A percentile compares a stretch with the other conserved stretches of the same genome.
Evolutionary conservation across 352 stramenopile species (phyloP).

Genomic region (Globisporangium acanthophoron): DNA sequence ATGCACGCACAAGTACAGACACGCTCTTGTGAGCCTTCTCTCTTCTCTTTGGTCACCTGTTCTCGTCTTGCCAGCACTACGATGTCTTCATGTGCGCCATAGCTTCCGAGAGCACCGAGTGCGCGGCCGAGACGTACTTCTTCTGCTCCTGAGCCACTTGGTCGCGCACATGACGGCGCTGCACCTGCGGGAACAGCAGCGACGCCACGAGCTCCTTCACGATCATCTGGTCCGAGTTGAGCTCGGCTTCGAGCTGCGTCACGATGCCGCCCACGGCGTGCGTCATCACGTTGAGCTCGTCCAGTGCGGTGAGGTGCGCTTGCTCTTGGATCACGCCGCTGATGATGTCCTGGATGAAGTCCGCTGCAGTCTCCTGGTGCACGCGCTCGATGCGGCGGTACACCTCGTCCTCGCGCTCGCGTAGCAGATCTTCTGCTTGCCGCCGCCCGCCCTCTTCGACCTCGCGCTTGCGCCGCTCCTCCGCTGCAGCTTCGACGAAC

Average conservation of each 20-base stretch:
- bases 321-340: conserved; percentile 48
- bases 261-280: conserved; percentile 44
- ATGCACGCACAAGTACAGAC: not conserved
- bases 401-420: conserved; percentile 80
- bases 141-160: conserved; percentile 54
- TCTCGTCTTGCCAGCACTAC: conserved; percentile 6
- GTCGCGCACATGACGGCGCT: conserved; percentile 51
- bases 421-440: conserved; percentile 81
- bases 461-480: conserved; percentile 69
- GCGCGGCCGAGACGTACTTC: conserved; percentile 62
- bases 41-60: not conserved
- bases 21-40: not conserved
- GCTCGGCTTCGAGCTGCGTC: conserved; percentile 33
- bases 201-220: conserved; percentile 78
- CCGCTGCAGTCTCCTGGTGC: conserved; percentile 70
- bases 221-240: conserved; percentile 50
- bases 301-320: conserved; percentile 33
- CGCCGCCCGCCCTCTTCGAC: conserved; percentile 82
- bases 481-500: conserved; percentile 64
- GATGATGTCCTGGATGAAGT: conserved; percentile 68
- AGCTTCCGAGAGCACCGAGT: conserved; percentile 49
- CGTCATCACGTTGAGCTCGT: conserved; percentile 47
- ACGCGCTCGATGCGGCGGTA: conserved; percentile 71
- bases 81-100: conserved; percentile 15
- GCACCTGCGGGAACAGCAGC: conserved; percentile 76